These are phyloP conservation scores for Castanea crenata DNA, from an alignment of 306 rosid genomes.

Conservation along the genomic window DNA sequence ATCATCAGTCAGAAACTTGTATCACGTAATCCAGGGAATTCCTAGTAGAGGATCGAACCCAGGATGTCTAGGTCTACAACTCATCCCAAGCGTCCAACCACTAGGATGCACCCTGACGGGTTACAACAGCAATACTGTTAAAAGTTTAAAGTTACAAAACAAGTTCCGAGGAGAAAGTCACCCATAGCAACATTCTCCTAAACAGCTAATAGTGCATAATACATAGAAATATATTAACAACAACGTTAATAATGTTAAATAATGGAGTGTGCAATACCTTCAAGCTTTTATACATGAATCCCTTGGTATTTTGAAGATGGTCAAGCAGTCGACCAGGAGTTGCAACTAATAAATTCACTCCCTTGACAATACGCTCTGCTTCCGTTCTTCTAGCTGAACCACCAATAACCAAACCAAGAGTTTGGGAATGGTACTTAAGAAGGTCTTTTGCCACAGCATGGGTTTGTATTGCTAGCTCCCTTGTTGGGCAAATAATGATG, in stretches of 20 bases:
- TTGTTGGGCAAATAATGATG: conserved; percentile 83
- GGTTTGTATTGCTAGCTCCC: conserved; percentile 98
- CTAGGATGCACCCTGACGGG: too few species aligned
- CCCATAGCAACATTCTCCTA: background rate
- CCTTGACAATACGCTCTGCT: conserved; percentile 82
- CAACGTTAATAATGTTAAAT: background rate
- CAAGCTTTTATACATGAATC: conserved; percentile 68
- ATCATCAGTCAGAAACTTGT: too few species aligned
- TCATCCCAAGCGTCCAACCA: too few species aligned
- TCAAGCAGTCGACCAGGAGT: conserved; percentile 98
- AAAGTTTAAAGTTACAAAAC: too few species aligned
- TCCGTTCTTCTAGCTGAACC: conserved; percentile 84
- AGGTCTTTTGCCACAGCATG: conserved; percentile 92
- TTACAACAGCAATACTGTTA: too few species aligned
- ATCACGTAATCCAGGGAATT: too few species aligned
- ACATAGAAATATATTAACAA: background rate
- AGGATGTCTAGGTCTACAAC: too few species aligned
- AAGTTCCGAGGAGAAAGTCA: background rate
- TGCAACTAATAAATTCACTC: conserved; percentile 82
- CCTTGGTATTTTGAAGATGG: conserved; percentile 87
- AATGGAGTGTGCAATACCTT: conserved; percentile 40
- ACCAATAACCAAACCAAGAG: conserved; percentile 82
- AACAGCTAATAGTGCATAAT: background rate
- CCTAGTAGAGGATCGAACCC: too few species aligned
- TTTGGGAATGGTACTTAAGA: conserved; percentile 88